Evolutionary conservation across 2,329 filamentous ascomycete genomes (phyloP), one percentile per base, ranked within the genome.

Genomic region (Aureobasidium sp.): DNA sequence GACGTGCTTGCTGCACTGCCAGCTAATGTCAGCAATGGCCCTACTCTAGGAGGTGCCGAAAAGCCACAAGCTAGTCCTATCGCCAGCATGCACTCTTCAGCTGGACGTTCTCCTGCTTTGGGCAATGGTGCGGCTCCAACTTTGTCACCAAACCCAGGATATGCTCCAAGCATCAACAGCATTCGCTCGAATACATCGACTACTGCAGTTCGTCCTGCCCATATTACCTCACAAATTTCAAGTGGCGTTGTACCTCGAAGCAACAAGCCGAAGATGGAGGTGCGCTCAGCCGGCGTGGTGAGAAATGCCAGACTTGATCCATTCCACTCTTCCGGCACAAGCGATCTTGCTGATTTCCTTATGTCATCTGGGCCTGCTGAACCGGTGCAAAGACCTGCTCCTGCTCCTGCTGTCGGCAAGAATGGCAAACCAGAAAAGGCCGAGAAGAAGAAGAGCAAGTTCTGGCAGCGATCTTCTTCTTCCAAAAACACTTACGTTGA

Each of bases 331-430:
- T 67, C 56, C 4, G 63, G 68, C 1, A 77, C 75, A 2, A 73
- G 71, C 43, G 76, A 78, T 61, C 68, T 78, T 36, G 76, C 76
- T 2, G 76, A 78, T 59, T 79, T 79, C 64, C 63, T 79, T 43
- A 71, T 71, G 36, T 74, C 72, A 34, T 76, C 73, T 0, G 77
- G 74, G 0, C 77, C 77, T 15, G 65, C 65, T 5, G 67, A 64
- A 3, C 68, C 66, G 9, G 57, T 60, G 4, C 39, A 57, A 17
- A 63, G 67, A 67, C 17, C 44, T 13, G 63, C 63, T 55, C 65
- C 65, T 29, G 57, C 48, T n/a, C 61, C 60, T 17, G 44, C 50
- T 12, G 41, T 61, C 20, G 61, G 61, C 5, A 43, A 32, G 8
- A 15, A 56, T 41, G 55, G 41, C 24, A 50, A 48, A 12, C n/a